These are phyloP conservation scores for Plasmodium blacklocki DNA, from an alignment of 169 alveolate genomes.

Conservation along the genomic window DNA sequence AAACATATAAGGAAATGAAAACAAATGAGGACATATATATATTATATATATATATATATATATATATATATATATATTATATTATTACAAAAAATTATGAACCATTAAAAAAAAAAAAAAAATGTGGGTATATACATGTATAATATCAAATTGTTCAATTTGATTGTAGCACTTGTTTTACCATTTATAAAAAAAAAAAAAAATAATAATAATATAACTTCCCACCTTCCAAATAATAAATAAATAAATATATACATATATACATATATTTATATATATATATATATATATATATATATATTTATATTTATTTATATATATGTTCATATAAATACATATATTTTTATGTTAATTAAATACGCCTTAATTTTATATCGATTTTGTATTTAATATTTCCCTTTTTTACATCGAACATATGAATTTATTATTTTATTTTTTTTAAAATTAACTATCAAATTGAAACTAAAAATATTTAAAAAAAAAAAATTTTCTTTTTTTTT, in stretches of 20 bases:
- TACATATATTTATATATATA: neutral
- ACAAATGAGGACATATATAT: neutral
- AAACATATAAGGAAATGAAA: neutral
- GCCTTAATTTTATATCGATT: no score
- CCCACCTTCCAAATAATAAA: neutral
- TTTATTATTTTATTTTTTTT: no score
- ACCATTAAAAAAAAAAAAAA: neutral
- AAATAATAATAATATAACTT: neutral
- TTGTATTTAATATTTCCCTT: no score
- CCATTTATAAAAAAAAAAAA: neutral
- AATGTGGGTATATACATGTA: neutral
- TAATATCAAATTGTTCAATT: slow-evolving; percentile 1
- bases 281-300: neutral
- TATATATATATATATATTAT: no score
- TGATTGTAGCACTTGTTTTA: neutral
- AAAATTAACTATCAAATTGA: no score
- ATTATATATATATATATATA: neutral
- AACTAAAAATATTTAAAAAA: no score
- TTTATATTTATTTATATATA: no score
- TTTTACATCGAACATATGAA: no score
- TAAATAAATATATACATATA: neutral
- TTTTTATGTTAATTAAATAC: no score
- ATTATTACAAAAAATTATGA: no score
- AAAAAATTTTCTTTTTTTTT: no score
- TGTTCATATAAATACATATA: no score